phyloP scores from a whole-genome alignment of 768 basidiomycete genomes.

The Russula dissimulans region DNA sequence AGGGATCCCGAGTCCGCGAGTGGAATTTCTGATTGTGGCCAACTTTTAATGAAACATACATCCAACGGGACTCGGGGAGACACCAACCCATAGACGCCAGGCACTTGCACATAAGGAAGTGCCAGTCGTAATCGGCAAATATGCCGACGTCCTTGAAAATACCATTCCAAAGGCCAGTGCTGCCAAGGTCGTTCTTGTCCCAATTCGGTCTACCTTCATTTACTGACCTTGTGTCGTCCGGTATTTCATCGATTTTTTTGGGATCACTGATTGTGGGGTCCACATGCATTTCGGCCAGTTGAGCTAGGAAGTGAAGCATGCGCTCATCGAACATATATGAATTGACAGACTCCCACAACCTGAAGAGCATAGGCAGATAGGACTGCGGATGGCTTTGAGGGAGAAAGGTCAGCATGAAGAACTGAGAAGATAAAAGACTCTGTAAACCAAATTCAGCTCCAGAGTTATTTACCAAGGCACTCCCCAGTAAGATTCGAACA shows the following conservation, averaged over 20 bases:
- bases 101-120: slow-evolving; percentile 82
- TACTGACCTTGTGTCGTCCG: slow-evolving; percentile 58
- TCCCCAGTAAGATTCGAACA: slow-evolving; percentile 24
- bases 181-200: slow-evolving; percentile 35
- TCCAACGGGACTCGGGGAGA: not conserved
- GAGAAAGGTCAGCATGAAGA: slow-evolving; percentile 78
- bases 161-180: slow-evolving; percentile 41
- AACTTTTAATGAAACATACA: slow-evolving; percentile 1
- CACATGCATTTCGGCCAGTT: slow-evolving; percentile 71
- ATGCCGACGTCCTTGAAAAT: slow-evolving; percentile 60
- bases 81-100: slow-evolving; percentile 69
- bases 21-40: slow-evolving; percentile 46
- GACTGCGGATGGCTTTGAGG: slow-evolving; percentile 78
- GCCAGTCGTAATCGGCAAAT: slow-evolving; percentile 76
- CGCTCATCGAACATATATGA: slow-evolving; percentile 86
- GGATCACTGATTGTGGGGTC: slow-evolving; percentile 73
- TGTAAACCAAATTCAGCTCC: slow-evolving; percentile 24
- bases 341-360: slow-evolving; percentile 82
- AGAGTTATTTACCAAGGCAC: not conserved
- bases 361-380: slow-evolving; percentile 77
- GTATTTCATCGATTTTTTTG: slow-evolving; percentile 49
- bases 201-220: slow-evolving; percentile 53
- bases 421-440: slow-evolving; percentile 73
- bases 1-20: slow-evolving; percentile 66
- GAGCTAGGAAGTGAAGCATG: slow-evolving; percentile 75